A percentile compares a stretch with the other conserved stretches of the same genome.
Evolutionary conservation across 2,329 filamentous ascomycete genomes (phyloP).

Genomic region (Cladosporium oxysporum): DNA sequence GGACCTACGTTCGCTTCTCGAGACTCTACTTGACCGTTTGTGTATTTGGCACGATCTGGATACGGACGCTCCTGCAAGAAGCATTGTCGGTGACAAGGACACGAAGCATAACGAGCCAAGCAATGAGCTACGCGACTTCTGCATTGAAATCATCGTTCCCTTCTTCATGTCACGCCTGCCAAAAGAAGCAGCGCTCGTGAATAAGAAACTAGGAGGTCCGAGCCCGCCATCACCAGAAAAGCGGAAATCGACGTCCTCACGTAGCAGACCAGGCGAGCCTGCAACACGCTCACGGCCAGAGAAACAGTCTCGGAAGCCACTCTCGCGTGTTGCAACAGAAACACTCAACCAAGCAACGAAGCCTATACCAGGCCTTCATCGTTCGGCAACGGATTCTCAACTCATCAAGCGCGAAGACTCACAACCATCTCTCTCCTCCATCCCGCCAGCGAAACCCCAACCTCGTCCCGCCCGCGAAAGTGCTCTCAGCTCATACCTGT

Average conservation of each 20-base stretch:
- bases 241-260: constrained; percentile 47
- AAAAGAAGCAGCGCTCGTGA: constrained; percentile 68
- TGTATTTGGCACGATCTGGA: constrained; percentile 83
- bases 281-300: constrained; percentile 38
- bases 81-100: constrained; percentile 23
- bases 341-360: constrained; percentile 54
- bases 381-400: constrained; percentile 63
- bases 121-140: constrained; percentile 75
- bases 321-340: constrained; percentile 65
- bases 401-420: constrained; percentile 65
- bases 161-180: constrained; percentile 80
- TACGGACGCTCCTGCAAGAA: constrained; percentile 54
- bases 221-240: constrained; percentile 60
- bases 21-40: constrained; percentile 73
- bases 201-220: constrained; percentile 74
- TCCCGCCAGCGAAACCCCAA: constrained; percentile 36
- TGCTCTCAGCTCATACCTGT: constrained; percentile 23
- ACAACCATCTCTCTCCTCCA: constrained; percentile 49
- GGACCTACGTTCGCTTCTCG: constrained; percentile 66
- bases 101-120: constrained; percentile 32
- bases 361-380: constrained; percentile 61
- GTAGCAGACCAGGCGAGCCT: constrained; percentile 43
- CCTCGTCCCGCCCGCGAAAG: constrained; percentile 5
- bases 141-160: constrained; percentile 75
- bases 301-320: constrained; percentile 51